These are phyloP conservation scores for Plasmopara muralis DNA, from an alignment of 352 stramenopile species.

Conservation along the genomic window DNA sequence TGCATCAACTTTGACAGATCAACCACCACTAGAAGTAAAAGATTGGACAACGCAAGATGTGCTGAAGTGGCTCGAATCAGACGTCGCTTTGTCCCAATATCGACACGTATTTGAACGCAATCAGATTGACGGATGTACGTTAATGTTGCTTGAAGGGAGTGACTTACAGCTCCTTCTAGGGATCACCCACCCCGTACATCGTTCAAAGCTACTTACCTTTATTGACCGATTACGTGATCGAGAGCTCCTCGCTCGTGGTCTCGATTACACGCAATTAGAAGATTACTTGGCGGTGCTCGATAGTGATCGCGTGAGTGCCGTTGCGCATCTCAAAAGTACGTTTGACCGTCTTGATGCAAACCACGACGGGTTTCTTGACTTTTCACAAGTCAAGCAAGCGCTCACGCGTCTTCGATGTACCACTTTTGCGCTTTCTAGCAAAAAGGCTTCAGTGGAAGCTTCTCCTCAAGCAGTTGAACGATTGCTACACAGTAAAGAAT, in stretches of 20 bases:
- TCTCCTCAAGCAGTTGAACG: slow-evolving; percentile 31
- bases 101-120: slow-evolving; percentile 41
- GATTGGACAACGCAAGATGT: slow-evolving; percentile 58
- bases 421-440: slow-evolving; percentile 3
- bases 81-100: slow-evolving; percentile 54
- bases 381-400: slow-evolving; percentile 37
- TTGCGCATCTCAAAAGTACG: slow-evolving; percentile 57
- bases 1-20: neutral
- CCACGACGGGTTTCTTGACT: slow-evolving; percentile 51
- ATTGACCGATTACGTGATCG: slow-evolving; percentile 59
- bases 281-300: slow-evolving; percentile 73
- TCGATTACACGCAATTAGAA: slow-evolving; percentile 64
- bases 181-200: slow-evolving; percentile 54
- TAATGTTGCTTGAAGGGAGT: slow-evolving; percentile 43
- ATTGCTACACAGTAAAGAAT: slow-evolving; percentile 26
- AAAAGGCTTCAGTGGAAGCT: slow-evolving; percentile 2
- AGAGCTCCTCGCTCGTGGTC: slow-evolving; percentile 46
- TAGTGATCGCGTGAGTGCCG: slow-evolving; percentile 51
- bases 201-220: slow-evolving; percentile 39
- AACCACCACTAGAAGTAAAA: slow-evolving; percentile 27
- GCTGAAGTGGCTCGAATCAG: slow-evolving; percentile 36
- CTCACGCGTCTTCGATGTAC: slow-evolving; percentile 30
- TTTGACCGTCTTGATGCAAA: slow-evolving; percentile 66
- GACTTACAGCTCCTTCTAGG: slow-evolving; percentile 63
- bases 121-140: slow-evolving; percentile 53